Base-by-base conservation (phyloP, 345 rosid species). In the Gossypioides kirkii region DNA sequence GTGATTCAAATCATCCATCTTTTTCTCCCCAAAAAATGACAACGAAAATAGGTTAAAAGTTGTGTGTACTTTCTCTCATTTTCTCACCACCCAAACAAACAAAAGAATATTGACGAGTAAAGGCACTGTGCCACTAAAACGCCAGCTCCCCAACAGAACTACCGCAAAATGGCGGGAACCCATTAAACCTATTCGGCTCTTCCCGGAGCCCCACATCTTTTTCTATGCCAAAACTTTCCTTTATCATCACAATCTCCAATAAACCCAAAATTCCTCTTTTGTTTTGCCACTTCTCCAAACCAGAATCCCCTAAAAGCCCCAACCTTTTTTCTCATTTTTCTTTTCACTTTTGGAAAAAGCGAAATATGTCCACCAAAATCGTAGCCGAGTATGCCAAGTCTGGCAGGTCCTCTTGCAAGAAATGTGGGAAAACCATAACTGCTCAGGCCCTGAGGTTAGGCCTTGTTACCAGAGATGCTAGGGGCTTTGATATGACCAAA, bases 311-410 rank as follows among this genome's bases (percentile, higher is more conserved):
- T 14, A 16, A 74, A 74, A 41, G 41, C 25, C 45, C 71, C 32
- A 42, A 53, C 63, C 16, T 13, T 65, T 74, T 52, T n/a, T 13
- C 13, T 42, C 18, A 22, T 8, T 10, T 38, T 17, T 73, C 20
- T 59, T 63, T 43, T 22, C 63, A 28, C 16, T 16, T 32, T 4
- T 28, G 42, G 42, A 10, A 22, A 20, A 55, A 53, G 20, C 2
- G 11, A 8, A 36, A 22, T 53, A 71, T 72, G 76, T 7, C 81
- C 13, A 13, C 85, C 38, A 82, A 74, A 70, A 72, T 89, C 69
- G 76, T 86, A 17, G 91, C 89, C 1, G 98, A 91, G 85, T 91
- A 94, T 71, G 94, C 98, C 46, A 94, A 90, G 75, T 94, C 97
- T 65, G 86, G 75, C 61, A 84, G 97, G 22, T 94, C 98, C 17